These are phyloP conservation scores for Polyporus arcularius DNA, from an alignment of 768 basidiomycete genomes.

Conservation along the genomic window DNA sequence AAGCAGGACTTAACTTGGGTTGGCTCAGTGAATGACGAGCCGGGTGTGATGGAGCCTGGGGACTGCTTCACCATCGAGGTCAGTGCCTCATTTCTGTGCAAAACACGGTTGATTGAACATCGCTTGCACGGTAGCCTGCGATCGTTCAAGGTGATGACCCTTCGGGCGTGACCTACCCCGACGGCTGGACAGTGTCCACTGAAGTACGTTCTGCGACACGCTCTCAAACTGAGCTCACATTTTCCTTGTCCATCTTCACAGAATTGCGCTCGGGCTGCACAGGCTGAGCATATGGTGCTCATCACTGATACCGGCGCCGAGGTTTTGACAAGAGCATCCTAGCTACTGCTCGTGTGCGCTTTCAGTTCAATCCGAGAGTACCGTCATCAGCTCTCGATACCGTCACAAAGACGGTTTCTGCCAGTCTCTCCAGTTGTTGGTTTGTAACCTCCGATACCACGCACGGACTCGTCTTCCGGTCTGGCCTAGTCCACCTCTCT, in stretches of 20 bases:
- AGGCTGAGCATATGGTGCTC: constrained; percentile 87
- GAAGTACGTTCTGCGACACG: constrained; percentile 48
- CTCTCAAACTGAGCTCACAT: not conserved
- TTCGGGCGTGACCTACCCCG: constrained; percentile 77
- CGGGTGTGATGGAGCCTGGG: constrained; percentile 78
- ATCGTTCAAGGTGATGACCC: constrained; percentile 77
- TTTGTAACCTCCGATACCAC: too few relatives aligned
- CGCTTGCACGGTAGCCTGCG: constrained; percentile 50
- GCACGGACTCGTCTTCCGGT: too few relatives aligned
- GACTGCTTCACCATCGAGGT: constrained; percentile 95
- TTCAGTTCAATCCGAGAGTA: too few relatives aligned
- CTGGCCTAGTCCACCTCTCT: too few relatives aligned
- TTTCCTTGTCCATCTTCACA: constrained; percentile 28
- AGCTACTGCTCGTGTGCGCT: too few relatives aligned
- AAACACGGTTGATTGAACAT: not conserved
- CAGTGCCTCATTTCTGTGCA: constrained; percentile 11
- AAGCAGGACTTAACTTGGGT: not conserved
- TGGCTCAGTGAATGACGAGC: constrained; percentile 73
- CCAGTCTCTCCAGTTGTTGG: too few relatives aligned
- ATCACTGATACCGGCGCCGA: constrained; percentile 81
- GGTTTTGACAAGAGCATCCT: constrained; percentile 54
- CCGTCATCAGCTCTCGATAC: too few relatives aligned
- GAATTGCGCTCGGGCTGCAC: constrained; percentile 82
- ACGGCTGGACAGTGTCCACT: constrained; percentile 93
- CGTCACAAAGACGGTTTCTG: too few relatives aligned